phyloP scores from a whole-genome alignment of 1,139 yeast species.

The Candida glucosophila region DNA sequence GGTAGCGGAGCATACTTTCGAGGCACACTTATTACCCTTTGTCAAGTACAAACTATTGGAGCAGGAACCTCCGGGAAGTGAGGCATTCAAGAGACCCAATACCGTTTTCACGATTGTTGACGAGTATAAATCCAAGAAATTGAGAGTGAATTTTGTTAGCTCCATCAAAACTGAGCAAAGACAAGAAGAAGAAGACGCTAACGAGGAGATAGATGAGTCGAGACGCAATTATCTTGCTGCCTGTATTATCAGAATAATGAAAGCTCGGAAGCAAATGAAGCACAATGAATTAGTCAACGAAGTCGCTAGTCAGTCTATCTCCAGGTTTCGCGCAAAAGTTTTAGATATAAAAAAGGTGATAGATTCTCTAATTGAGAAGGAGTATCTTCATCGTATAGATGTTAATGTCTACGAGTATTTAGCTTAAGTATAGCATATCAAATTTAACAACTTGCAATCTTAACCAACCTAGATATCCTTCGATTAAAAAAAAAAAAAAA shows the following conservation, averaged over 20 bases:
- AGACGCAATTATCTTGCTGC: constrained; percentile 85
- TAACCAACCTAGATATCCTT: too few relatives aligned
- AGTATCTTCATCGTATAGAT: constrained; percentile 72
- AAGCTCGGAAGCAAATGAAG: constrained; percentile 72
- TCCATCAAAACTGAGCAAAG: constrained; percentile 73
- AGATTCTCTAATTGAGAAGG: constrained; percentile 78
- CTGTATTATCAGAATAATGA: constrained; percentile 93
- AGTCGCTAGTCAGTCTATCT: constrained; percentile 78
- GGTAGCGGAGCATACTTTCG: constrained; percentile 55
- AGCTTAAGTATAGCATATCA: too few relatives aligned
- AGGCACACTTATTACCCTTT: constrained; percentile 70
- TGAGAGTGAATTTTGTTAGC: constrained; percentile 76
- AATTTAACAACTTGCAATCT: too few relatives aligned
- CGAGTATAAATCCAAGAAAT: constrained; percentile 79
- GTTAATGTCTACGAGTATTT: constrained; percentile 73
- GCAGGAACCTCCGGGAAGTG: constrained; percentile 53
- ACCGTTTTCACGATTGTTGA: constrained; percentile 65
- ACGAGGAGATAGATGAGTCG: constrained; percentile 78
- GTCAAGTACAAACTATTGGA: constrained; percentile 69
- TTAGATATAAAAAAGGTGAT: constrained; percentile 83
- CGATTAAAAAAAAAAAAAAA: too few relatives aligned
- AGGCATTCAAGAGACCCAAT: constrained; percentile 35
- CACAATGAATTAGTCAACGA: constrained; percentile 82
- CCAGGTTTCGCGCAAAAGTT: constrained; percentile 78
- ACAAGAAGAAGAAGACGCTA: constrained; percentile 76